Conservation (phyloP, 2,329 filamentous ascomycete species). For the Monosporascus cannonballus region DNA sequence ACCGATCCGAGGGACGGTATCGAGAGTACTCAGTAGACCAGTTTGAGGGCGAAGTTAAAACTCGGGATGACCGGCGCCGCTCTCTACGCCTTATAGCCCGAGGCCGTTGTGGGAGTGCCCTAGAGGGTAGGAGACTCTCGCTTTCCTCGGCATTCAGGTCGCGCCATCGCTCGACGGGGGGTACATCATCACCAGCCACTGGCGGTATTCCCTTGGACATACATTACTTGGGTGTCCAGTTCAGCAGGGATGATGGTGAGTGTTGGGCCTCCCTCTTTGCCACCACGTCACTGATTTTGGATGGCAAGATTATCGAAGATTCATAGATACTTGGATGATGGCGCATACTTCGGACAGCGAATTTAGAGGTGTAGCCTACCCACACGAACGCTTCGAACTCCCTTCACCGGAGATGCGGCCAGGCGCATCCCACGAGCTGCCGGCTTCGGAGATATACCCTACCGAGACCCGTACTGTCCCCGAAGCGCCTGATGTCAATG, state of each 20-base stretch:
- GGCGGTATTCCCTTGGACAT: conserved; percentile 31
- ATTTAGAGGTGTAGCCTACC: conserved; percentile 39
- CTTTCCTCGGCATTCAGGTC: conserved; percentile 5
- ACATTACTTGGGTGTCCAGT: conserved; percentile 43
- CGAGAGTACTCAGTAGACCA: conserved; percentile 42
- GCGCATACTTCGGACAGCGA: conserved; percentile 41
- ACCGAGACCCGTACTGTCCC: conserved; percentile 2
- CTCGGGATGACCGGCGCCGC: conserved; percentile 39
- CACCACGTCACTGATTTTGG: too few relatives aligned
- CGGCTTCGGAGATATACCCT: conserved; percentile 5
- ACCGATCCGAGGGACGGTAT: conserved; percentile 37
- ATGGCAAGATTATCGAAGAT: conserved; percentile 36
- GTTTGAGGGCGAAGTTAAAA: conserved; percentile 41
- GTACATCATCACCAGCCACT: conserved; percentile 10
- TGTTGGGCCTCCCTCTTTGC: background rate
- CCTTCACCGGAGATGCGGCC: conserved; percentile 40
- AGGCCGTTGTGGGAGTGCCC: conserved; percentile 34
- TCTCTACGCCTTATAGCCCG: conserved; percentile 37
- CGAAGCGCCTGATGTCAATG: conserved; percentile 5
- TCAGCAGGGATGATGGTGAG: conserved; percentile 41
- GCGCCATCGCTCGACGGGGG: conserved; percentile 1
- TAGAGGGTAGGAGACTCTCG: conserved; percentile 25
- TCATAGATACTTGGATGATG: conserved; percentile 39
- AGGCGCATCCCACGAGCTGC: conserved; percentile 14
- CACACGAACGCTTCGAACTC: conserved; percentile 39